phyloP scores from a whole-genome alignment of 441 rosid genomes.

The Brassica balearica region DNA sequence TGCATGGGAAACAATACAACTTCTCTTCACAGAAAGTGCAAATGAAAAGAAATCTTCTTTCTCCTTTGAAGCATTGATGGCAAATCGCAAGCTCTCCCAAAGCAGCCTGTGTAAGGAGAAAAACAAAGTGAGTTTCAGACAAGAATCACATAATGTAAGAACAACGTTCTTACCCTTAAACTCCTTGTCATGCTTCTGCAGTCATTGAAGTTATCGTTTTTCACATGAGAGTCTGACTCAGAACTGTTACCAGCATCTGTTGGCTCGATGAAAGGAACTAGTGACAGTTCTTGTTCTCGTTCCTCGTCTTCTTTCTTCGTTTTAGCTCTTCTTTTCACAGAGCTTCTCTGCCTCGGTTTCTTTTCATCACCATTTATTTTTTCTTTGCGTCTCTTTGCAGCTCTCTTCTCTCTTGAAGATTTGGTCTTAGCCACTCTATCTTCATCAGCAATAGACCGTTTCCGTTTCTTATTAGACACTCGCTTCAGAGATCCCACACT shows the following conservation, averaged over 20 bases:
- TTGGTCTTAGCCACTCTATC: constrained; percentile 2
- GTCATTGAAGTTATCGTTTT: constrained; percentile 6
- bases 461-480: constrained; percentile 24
- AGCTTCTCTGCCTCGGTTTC: constrained; percentile 29
- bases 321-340: constrained; percentile 24
- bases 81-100: constrained; percentile 54
- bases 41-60: constrained; percentile 64
- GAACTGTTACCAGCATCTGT: constrained; percentile 8
- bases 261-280: constrained; percentile 18
- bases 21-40: constrained; percentile 65
- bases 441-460: constrained; percentile 40
- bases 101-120: constrained; percentile 42
- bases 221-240: constrained; percentile 33
- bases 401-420: constrained; percentile 22
- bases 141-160: constrained; percentile 14
- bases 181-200: constrained; percentile 42
- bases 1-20: constrained; percentile 71
- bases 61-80: constrained; percentile 83
- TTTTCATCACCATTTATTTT: constrained; percentile 7
- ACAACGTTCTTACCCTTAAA: constrained; percentile 34
- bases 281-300: constrained; percentile 9
- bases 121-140: constrained; percentile 9
- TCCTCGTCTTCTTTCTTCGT: constrained; percentile 9
- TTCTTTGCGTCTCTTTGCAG: constrained; percentile 11
- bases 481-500: constrained; percentile 16